Conservation (phyloP, 2,329 filamentous ascomycete genomes). For the Chaetomiaceae sp. region DNA sequence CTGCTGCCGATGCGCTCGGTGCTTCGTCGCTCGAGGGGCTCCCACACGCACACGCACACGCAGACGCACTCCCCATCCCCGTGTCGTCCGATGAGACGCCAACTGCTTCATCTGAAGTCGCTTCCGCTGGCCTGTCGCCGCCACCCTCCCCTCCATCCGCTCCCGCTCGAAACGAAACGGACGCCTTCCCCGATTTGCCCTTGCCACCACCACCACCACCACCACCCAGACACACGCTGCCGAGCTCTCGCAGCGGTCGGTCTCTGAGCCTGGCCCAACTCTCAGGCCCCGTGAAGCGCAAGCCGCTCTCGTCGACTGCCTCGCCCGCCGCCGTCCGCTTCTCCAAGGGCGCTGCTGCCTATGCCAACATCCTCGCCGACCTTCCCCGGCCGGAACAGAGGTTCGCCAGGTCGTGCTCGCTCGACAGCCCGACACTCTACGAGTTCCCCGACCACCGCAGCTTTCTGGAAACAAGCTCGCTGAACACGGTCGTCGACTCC, state of each 20-base stretch:
- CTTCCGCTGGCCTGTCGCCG: conserved; percentile 8
- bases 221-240: conserved; percentile 19
- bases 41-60: neutral
- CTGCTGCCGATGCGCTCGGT: conserved; percentile 20
- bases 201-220: too few relatives aligned
- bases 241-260: conserved; percentile 27
- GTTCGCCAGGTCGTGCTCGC: conserved; percentile 48
- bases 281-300: conserved; percentile 46
- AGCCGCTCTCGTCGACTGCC: conserved; percentile 53
- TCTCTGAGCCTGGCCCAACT: conserved; percentile 28
- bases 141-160: conserved; percentile 13
- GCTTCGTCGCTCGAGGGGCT: neutral
- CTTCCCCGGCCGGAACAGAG: conserved; percentile 46
- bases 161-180: conserved; percentile 24
- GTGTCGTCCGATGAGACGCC: conserved; percentile 18
- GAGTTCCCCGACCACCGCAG: conserved; percentile 40
- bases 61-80: too few relatives aligned
- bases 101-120: conserved; percentile 22
- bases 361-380: conserved; percentile 32
- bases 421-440: conserved; percentile 58
- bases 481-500: conserved; percentile 20
- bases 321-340: conserved; percentile 46
- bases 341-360: conserved; percentile 32
- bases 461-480: conserved; percentile 12
- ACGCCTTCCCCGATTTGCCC: conserved; percentile 18